Conservation (phyloP, 164 flowering plant genomes). For the Echeveria elegans region DNA sequence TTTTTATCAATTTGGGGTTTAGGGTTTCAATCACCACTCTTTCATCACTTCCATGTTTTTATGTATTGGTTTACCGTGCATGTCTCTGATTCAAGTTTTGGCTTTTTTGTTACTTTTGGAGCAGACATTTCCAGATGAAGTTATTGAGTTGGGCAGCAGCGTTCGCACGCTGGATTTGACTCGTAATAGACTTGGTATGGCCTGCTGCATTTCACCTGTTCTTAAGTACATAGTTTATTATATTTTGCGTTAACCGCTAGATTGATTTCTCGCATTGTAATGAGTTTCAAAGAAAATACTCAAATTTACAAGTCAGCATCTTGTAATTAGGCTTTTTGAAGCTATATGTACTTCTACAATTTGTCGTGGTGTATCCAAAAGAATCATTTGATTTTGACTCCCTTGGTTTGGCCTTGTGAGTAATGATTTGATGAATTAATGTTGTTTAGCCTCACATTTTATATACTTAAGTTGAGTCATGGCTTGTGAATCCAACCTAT, state of each 20-base stretch:
- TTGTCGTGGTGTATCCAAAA: neutral
- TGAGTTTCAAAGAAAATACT: neutral
- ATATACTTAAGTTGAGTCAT: neutral
- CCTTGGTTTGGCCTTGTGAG: neutral
- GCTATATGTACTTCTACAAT: neutral
- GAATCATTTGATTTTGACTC: neutral
- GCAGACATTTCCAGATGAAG: conserved; percentile 77
- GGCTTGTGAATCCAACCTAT: neutral
- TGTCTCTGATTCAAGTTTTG: too few species aligned
- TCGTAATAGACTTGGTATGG: conserved; percentile 66
- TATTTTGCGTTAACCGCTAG: too few species aligned
- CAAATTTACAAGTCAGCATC: neutral
- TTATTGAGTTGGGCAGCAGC: conserved; percentile 68
- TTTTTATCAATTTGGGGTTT: neutral
- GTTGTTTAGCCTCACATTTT: neutral
- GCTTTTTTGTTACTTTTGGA: conserved; percentile 7
- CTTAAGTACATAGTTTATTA: too few species aligned
- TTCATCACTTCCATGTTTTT: too few species aligned
- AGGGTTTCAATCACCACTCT: too few species aligned
- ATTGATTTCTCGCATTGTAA: neutral
- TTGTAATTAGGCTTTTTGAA: neutral
- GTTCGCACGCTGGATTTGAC: conserved; percentile 90
- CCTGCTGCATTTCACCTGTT: neutral
- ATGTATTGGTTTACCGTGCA: too few species aligned
- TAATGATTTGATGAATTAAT: neutral